These are phyloP conservation scores for Saccharomyces hybrid DNA, from an alignment of 1,139 yeast genomes.

Conservation along the genomic window DNA sequence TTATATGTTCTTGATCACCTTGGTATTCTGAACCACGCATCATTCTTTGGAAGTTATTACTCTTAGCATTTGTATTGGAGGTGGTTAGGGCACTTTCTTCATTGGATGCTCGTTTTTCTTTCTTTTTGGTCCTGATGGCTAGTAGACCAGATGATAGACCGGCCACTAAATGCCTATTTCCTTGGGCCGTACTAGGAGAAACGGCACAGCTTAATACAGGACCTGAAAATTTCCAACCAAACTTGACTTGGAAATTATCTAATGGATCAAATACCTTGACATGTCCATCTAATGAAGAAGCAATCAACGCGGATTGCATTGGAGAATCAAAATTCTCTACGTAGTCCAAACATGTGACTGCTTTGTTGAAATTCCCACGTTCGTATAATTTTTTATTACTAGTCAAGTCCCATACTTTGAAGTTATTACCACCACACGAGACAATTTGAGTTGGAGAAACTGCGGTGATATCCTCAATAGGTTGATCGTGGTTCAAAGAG, in stretches of 20 bases:
- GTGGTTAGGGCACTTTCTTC: conserved; percentile 38
- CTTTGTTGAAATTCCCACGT: conserved; percentile 70
- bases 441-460: conserved; percentile 73
- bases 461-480: conserved; percentile 83
- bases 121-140: conserved; percentile 80
- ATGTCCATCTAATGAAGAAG: conserved; percentile 95
- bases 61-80: conserved; percentile 17
- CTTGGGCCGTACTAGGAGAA: conserved; percentile 56
- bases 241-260: conserved; percentile 79
- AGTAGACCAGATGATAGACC: conserved; percentile 87
- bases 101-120: conserved; percentile 39
- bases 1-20: conserved; percentile 79
- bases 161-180: conserved; percentile 75
- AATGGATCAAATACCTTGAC: conserved; percentile 86
- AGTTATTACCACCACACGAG: conserved; percentile 79
- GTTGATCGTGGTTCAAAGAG: conserved; percentile 46
- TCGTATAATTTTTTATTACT: conserved; percentile 43
- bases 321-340: conserved; percentile 39
- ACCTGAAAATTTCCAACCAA: conserved; percentile 96
- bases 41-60: conserved; percentile 57
- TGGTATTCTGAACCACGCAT: conserved; percentile 85
- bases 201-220: conserved; percentile 86
- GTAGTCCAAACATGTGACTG: conserved; percentile 77
- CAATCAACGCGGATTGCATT: conserved; percentile 64
- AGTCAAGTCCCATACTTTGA: conserved; percentile 88